A percentile compares a stretch with the other conserved stretches of the same genome.
Evolutionary conservation across 169 alveolate genomes (phyloP).

Genomic region (Eimeria acervulina): DNA sequence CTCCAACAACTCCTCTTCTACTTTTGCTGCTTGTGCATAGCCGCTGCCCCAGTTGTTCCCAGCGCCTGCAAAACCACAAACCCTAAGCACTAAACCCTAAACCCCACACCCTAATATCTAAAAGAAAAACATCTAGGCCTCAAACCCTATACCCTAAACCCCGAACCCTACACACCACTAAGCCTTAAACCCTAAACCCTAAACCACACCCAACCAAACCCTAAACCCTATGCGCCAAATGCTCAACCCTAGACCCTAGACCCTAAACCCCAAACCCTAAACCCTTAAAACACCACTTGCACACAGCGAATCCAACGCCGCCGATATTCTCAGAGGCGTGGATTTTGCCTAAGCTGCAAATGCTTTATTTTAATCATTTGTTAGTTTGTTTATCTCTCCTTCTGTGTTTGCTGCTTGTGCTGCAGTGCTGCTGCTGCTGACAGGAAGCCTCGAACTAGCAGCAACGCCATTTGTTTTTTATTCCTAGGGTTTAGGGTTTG

Average conservation of each 20-base stretch:
- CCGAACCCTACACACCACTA: constrained; percentile 9
- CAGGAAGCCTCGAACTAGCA: too few species aligned
- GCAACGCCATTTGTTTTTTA: too few species aligned
- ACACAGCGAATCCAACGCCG: too few species aligned
- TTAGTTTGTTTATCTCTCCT: too few species aligned
- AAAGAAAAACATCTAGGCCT: neutral
- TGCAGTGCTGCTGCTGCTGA: too few species aligned
- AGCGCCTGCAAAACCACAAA: constrained; percentile 91
- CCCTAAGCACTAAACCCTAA: neutral
- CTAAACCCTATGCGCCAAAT: neutral
- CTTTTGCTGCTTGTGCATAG: constrained; percentile 95
- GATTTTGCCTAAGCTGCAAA: too few species aligned
- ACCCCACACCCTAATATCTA: neutral
- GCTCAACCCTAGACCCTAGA: neutral
- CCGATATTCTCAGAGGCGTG: too few species aligned
- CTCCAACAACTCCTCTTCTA: constrained; percentile 98
- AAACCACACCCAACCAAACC: constrained; percentile 8
- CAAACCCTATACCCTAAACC: neutral
- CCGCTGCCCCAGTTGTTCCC: constrained; percentile 99
- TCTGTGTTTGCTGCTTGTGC: too few species aligned
- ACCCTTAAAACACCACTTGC: neutral
- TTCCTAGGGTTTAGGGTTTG: too few species aligned
- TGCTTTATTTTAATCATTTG: too few species aligned
- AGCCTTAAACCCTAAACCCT: constrained; percentile 34
- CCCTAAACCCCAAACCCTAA: neutral